phyloP scores from a whole-genome alignment of 192 early-diverging fungal species.

The Mortierella claussenii region DNA sequence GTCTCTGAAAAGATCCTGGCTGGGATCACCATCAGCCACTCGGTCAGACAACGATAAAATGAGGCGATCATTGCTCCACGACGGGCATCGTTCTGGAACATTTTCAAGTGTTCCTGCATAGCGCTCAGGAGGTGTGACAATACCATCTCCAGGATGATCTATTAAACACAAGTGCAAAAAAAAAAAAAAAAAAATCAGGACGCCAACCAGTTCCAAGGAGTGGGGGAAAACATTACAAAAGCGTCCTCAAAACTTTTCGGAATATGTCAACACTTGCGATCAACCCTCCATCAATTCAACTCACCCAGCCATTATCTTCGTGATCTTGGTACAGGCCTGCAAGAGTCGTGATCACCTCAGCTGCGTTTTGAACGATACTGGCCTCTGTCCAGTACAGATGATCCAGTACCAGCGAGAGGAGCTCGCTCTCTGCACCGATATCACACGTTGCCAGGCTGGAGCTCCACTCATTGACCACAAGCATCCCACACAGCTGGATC shows the following conservation, averaged over 20 bases:
- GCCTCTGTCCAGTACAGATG: conserved; percentile 72
- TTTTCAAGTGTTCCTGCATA: conserved; percentile 73
- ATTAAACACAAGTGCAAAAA: neutral
- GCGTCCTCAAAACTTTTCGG: neutral
- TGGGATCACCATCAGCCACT: conserved; percentile 82
- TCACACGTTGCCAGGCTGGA: conserved; percentile 50
- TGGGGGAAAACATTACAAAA: neutral
- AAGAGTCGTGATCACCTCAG: conserved; percentile 71
- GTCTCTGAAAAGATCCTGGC: conserved; percentile 67
- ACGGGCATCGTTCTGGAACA: conserved; percentile 32
- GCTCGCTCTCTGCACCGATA: conserved; percentile 62
- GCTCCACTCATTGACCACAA: conserved; percentile 49
- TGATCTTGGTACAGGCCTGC: conserved; percentile 65
- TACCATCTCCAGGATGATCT: conserved; percentile 67
- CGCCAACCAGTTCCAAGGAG: no score
- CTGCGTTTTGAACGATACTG: conserved; percentile 68
- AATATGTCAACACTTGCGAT: no score
- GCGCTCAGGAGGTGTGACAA: conserved; percentile 74
- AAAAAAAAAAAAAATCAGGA: neutral
- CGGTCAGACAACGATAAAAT: conserved; percentile 73
- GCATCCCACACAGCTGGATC: conserved; percentile 48
- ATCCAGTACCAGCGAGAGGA: conserved; percentile 71
- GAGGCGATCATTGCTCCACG: conserved; percentile 68
- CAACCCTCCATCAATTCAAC: no score
- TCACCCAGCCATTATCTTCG: conserved; percentile 66